Evolutionary conservation across 495 filamentous ascomycete species (phyloP).

Genomic region (Lindgomyces ingoldianus): DNA sequence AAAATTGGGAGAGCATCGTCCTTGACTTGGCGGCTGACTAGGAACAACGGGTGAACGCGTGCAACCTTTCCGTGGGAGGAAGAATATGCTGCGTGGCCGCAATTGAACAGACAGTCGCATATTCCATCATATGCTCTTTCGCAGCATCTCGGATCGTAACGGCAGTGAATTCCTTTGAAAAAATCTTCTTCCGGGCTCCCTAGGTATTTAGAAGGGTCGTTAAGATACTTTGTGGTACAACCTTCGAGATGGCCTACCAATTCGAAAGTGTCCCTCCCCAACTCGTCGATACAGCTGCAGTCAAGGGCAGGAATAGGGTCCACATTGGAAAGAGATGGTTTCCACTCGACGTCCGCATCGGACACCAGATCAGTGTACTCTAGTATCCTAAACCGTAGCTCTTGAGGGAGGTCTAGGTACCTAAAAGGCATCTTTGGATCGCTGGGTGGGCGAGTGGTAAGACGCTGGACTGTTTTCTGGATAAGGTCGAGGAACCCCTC

Average conservation of each 20-base stretch:
- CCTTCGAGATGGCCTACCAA: neutral
- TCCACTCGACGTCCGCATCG: neutral
- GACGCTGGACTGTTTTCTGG: neutral
- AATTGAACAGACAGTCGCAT: neutral
- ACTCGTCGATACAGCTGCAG: neutral
- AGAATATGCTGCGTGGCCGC: neutral
- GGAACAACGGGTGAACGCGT: neutral
- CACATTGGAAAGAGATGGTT: neutral
- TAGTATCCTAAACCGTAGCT: conserved; percentile 2
- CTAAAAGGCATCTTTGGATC: neutral
- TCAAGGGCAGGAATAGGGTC: neutral
- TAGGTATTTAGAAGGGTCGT: neutral
- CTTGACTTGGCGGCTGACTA: conserved; percentile 4
- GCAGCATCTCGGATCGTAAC: neutral
- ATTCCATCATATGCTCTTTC: neutral
- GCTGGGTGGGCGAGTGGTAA: neutral
- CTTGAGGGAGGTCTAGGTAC: conserved; percentile 5
- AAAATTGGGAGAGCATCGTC: conserved; percentile 12
- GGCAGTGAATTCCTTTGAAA: neutral
- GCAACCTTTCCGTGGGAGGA: neutral
- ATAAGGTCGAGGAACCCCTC: neutral
- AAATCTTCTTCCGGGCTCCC: neutral
- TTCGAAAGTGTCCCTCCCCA: neutral
- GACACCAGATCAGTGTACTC: neutral
- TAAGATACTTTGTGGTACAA: neutral